Percentiles rank a stretch among this genome's conserved stretches.
Evolutionary conservation across 805 yeast genomes (phyloP).

Genomic region (Torulaspora microellipsoides): DNA sequence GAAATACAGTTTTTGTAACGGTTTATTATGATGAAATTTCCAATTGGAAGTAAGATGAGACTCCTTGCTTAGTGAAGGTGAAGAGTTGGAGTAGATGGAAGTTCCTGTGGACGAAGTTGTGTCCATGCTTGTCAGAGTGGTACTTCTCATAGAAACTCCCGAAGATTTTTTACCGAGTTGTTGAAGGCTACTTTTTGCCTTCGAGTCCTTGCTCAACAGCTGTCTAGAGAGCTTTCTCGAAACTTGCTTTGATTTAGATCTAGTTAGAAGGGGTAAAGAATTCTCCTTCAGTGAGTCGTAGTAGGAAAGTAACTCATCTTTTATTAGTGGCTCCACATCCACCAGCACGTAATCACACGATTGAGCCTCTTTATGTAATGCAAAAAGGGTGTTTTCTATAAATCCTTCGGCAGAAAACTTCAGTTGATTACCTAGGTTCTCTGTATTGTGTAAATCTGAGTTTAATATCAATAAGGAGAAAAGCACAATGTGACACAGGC

Average conservation of each 20-base stretch:
- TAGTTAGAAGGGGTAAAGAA: conserved; percentile 24
- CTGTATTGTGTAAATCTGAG: conserved; percentile 67
- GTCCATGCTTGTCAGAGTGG: conserved; percentile 3
- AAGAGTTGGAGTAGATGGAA: conserved; percentile 9
- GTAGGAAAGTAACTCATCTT: conserved; percentile 19
- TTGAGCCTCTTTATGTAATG: conserved; percentile 35
- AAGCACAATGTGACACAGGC: conserved; percentile 65
- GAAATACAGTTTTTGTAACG: conserved; percentile 21
- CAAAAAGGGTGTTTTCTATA: conserved; percentile 46
- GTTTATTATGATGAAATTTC: conserved; percentile 25
- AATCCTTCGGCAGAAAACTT: conserved; percentile 43
- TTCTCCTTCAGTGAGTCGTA: conserved; percentile 22
- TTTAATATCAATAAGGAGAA: conserved; percentile 70
- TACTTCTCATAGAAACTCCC: conserved; percentile 7
- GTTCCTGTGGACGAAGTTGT: conserved; percentile 6
- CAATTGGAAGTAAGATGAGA: conserved; percentile 23
- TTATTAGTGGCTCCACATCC: conserved; percentile 10
- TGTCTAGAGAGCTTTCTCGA: neutral
- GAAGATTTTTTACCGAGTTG: conserved; percentile 5
- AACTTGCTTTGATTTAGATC: neutral
- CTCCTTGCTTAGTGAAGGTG: conserved; percentile 6
- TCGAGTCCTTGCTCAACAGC: neutral
- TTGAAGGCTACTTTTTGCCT: neutral
- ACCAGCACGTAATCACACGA: conserved; percentile 10
- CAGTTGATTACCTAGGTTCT: conserved; percentile 28